Percentiles rank a stretch among this genome's conserved stretches.
Conservation (phyloP, 495 filamentous ascomycete species). For the Podospora comata region DNA sequence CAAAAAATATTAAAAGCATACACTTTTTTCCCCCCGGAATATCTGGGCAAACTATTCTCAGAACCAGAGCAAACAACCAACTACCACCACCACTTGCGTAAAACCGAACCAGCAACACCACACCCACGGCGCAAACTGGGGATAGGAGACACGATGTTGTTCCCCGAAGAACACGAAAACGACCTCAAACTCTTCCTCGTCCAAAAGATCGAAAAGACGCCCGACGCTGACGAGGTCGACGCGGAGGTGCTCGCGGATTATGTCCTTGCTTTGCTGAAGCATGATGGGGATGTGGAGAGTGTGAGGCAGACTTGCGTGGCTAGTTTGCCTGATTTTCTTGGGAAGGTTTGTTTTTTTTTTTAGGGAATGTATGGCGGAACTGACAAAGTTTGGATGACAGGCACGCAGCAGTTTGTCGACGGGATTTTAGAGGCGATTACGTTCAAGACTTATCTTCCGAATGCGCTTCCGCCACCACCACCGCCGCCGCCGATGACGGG, state of each 20-base stretch:
- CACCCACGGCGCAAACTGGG: no score
- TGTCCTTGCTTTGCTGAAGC: conserved; percentile 81
- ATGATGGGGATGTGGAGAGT: conserved; percentile 71
- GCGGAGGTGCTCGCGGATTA: conserved; percentile 95
- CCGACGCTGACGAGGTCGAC: conserved; percentile 69
- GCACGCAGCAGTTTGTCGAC: conserved; percentile 73
- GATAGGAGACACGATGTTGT: conserved; percentile 56
- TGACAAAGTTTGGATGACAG: conserved; percentile 36
- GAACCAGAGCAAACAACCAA: no score
- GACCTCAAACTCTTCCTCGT: conserved; percentile 87
- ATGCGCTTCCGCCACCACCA: conserved; percentile 43
- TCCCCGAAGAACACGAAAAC: conserved; percentile 69
- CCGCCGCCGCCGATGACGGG: conserved; percentile 23
- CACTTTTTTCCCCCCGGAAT: no score
- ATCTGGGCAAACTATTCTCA: no score
- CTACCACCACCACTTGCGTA: no score
- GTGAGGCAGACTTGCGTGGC: conserved; percentile 71
- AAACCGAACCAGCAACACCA: no score
- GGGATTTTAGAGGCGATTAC: conserved; percentile 75
- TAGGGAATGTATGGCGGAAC: neutral
- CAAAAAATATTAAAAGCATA: no score
- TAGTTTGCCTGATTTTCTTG: conserved; percentile 83
- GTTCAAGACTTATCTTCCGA: conserved; percentile 59
- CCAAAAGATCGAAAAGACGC: conserved; percentile 88
- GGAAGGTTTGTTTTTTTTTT: conserved; percentile 59